phyloP scores from a whole-genome alignment of 2,329 filamentous ascomycete genomes.

The Cladosporium colombiae region DNA sequence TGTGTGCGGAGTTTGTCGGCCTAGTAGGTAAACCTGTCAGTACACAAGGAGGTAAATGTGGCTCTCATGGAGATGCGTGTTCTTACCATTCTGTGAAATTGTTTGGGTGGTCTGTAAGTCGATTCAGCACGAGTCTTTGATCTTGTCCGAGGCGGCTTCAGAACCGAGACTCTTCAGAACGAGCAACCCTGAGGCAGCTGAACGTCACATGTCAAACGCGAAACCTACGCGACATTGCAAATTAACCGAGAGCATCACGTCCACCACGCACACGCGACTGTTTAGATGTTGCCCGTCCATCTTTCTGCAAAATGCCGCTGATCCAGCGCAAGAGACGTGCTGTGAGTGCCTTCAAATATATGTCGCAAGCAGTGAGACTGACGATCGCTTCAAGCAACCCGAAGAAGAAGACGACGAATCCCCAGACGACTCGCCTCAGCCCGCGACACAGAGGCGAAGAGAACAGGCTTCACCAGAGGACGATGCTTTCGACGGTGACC shows the following conservation, averaged over 20 bases:
- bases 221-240: not conserved
- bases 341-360: conserved; percentile 23
- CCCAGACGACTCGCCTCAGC: conserved; percentile 29
- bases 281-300: not conserved
- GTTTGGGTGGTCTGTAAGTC: not conserved
- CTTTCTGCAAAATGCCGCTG: conserved; percentile 22
- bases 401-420: conserved; percentile 29
- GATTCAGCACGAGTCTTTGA: not conserved
- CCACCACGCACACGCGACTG: not conserved
- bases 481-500: conserved; percentile 26
- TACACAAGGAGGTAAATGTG: not conserved
- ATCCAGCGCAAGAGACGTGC: conserved; percentile 32
- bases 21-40: conserved; percentile 38
- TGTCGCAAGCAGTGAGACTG: not conserved
- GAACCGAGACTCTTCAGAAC: not conserved
- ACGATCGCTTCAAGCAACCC: conserved; percentile 22
- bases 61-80: not conserved
- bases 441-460: conserved; percentile 35
- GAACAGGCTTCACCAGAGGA: conserved; percentile 24
- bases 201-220: conserved; percentile 21
- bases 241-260: not conserved
- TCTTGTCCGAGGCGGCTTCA: not conserved
- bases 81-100: conserved; percentile 14
- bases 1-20: conserved; percentile 97
- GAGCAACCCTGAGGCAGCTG: not conserved